Evolutionary conservation across 2,329 filamentous ascomycete species (phyloP).

Genomic region (Ceratocystiopsis sp.): DNA sequence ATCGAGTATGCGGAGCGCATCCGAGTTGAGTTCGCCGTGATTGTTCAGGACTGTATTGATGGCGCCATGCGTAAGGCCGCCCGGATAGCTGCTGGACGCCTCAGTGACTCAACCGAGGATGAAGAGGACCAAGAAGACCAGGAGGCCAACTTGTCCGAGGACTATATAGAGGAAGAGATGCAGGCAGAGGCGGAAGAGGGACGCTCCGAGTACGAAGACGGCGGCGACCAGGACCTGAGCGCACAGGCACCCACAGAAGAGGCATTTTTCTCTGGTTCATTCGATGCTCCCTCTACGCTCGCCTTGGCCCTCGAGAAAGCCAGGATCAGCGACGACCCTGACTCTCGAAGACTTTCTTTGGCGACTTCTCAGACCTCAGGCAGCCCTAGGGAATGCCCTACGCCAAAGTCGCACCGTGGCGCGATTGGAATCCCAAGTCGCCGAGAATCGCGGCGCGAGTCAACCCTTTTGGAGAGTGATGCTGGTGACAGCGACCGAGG

Average conservation of each 20-base stretch:
- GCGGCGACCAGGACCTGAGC: no score
- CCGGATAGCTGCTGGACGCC: conserved; percentile 66
- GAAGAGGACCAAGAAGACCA: conserved; percentile 33
- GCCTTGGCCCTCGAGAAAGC: conserved; percentile 34
- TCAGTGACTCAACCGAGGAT: conserved; percentile 59
- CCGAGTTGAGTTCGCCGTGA: conserved; percentile 76
- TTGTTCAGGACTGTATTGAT: conserved; percentile 91
- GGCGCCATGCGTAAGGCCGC: conserved; percentile 81
- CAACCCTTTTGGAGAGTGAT: conserved; percentile 71
- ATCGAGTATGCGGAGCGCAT: conserved; percentile 95
- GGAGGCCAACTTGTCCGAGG: conserved; percentile 10
- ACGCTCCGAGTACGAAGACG: conserved; percentile 24
- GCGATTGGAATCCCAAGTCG: conserved; percentile 39
- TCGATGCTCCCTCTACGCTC: conserved; percentile 38
- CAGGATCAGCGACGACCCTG: conserved; percentile 22
- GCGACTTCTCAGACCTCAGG: conserved; percentile 67
- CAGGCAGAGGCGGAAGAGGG: conserved; percentile 22
- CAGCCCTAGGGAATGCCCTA: conserved; percentile 81
- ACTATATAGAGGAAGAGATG: conserved; percentile 38
- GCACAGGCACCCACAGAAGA: conserved; percentile 15
- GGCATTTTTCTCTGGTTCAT: conserved; percentile 37
- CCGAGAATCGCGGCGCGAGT: conserved; percentile 54
- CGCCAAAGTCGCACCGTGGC: conserved; percentile 66
- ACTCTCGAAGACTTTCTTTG: conserved; percentile 33
- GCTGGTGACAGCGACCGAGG: conserved; percentile 63